Percentiles rank a stretch among this genome's conserved stretches.
These are phyloP conservation scores for Bonnemaisonia californica DNA, from an alignment of 31 red algal genomes.

Conservation along the genomic window DNA sequence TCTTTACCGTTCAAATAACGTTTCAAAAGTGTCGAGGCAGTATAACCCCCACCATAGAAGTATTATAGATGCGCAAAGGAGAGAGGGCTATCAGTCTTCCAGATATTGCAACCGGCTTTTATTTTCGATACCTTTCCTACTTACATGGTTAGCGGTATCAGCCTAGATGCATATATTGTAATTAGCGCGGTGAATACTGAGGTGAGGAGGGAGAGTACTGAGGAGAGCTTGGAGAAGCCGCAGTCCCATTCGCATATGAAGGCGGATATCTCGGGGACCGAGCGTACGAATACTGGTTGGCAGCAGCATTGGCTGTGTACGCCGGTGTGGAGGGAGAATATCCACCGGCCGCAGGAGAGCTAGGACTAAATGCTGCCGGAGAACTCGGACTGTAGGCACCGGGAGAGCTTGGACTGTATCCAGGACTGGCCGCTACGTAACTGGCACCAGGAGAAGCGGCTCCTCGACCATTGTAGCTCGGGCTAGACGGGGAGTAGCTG, in stretches of 20 bases:
- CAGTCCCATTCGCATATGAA: conserved; percentile 36
- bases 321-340: conserved; percentile 82
- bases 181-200: conserved; percentile 68
- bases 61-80: too few relatives aligned
- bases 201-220: conserved; percentile 89
- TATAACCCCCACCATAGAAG: too few relatives aligned
- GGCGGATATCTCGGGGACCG: conserved; percentile 15
- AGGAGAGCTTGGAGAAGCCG: conserved; percentile 73
- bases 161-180: neutral
- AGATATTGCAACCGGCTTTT: neutral
- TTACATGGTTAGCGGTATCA: neutral
- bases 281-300: conserved; percentile 1
- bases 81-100: too few relatives aligned
- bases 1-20: too few relatives aligned
- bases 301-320: conserved; percentile 59
- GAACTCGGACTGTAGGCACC: conserved; percentile 58
- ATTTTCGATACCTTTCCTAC: neutral
- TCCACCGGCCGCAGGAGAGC: conserved; percentile 62
- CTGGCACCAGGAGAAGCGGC: conserved; percentile 38
- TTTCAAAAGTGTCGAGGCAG: too few relatives aligned
- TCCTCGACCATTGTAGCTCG: conserved; percentile 33
- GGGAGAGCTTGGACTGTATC: conserved; percentile 85
- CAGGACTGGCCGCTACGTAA: conserved; percentile 51
- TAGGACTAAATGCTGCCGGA: conserved; percentile 70
- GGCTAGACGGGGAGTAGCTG: conserved; percentile 45